Percentiles rank a stretch among this genome's conserved stretches.
These are phyloP conservation scores for Cladorrhinum samala DNA, from an alignment of 495 filamentous ascomycete species.

Conservation along the genomic window DNA sequence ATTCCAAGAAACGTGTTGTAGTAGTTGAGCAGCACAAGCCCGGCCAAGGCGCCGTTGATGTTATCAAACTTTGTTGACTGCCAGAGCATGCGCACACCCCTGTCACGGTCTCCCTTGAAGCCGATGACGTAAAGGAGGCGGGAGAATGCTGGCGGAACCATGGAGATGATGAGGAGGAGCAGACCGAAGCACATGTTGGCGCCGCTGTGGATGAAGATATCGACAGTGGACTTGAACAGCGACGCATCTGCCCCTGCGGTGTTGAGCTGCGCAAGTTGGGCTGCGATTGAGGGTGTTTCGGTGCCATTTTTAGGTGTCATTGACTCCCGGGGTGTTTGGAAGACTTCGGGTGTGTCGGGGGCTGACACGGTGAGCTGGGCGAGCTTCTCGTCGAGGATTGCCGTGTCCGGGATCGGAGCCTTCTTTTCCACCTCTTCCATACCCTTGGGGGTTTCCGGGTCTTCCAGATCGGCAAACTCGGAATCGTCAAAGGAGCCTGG, in stretches of 20 bases:
- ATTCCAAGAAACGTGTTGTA: constrained; percentile 82
- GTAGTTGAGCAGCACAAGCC: constrained; percentile 71
- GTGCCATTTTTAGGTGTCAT: background rate
- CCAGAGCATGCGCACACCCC: constrained; percentile 83
- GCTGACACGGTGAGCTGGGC: constrained; percentile 6
- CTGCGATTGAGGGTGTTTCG: background rate
- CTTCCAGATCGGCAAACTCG: constrained; percentile 27
- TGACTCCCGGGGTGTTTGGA: background rate
- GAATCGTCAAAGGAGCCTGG: constrained; percentile 31
- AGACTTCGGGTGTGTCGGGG: background rate
- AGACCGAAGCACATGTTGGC: constrained; percentile 84
- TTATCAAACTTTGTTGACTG: constrained; percentile 82
- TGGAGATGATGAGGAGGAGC: constrained; percentile 75
- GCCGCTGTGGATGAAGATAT: constrained; percentile 84
- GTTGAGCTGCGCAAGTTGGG: constrained; percentile 15
- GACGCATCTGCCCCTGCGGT: constrained; percentile 30
- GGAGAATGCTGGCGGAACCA: constrained; percentile 85
- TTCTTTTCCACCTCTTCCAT: constrained; percentile 13
- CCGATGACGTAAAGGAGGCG: constrained; percentile 83
- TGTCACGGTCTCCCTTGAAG: constrained; percentile 83
- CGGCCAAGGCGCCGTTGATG: constrained; percentile 86
- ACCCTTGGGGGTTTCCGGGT: background rate
- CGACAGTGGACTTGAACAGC: constrained; percentile 62
- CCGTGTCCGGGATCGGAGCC: constrained; percentile 11
- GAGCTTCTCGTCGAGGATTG: constrained; percentile 19